These are phyloP conservation scores for Gnaphalium uliginosum DNA, from an alignment of 129 eudicot genomes.

Conservation along the genomic window DNA sequence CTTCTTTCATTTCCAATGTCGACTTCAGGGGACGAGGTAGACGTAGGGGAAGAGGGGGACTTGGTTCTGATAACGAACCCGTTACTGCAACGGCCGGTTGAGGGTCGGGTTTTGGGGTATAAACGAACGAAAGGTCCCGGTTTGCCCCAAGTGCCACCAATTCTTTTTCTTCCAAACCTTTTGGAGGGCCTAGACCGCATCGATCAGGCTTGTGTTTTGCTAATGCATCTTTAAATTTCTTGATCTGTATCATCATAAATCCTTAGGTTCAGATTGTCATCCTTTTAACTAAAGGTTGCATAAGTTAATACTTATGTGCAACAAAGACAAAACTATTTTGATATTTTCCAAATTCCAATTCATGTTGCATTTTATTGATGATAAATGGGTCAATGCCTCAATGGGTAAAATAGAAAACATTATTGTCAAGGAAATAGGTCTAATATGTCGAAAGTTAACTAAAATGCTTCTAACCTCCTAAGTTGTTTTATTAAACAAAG, in stretches of 20 bases:
- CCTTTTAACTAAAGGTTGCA: background rate
- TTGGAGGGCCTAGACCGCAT: slow-evolving; percentile 63
- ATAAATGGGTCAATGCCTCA: background rate
- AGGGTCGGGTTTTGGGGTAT: slow-evolving; percentile 42
- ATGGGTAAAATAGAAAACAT: background rate
- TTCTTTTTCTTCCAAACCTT: slow-evolving; percentile 82
- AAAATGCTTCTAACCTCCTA: background rate
- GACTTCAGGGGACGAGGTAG: slow-evolving; percentile 36
- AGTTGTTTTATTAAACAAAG: background rate
- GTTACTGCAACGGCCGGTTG: slow-evolving; percentile 4
- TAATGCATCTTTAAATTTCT: slow-evolving; percentile 65
- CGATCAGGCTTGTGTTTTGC: slow-evolving; percentile 59
- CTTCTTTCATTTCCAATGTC: slow-evolving; percentile 18
- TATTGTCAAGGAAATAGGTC: background rate
- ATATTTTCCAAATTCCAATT: background rate
- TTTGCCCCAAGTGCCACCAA: slow-evolving; percentile 61
- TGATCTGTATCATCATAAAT: slow-evolving; percentile 45
- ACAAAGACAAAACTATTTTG: background rate
- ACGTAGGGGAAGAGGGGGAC: slow-evolving; percentile 45
- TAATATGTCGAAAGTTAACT: background rate
- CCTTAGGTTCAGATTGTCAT: background rate
- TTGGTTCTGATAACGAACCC: background rate
- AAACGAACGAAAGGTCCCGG: slow-evolving; percentile 55
- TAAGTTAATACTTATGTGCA: no score
- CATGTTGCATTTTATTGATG: background rate